Conservation (phyloP, 805 yeast species). For the Saccharomycopsis malanga region DNA sequence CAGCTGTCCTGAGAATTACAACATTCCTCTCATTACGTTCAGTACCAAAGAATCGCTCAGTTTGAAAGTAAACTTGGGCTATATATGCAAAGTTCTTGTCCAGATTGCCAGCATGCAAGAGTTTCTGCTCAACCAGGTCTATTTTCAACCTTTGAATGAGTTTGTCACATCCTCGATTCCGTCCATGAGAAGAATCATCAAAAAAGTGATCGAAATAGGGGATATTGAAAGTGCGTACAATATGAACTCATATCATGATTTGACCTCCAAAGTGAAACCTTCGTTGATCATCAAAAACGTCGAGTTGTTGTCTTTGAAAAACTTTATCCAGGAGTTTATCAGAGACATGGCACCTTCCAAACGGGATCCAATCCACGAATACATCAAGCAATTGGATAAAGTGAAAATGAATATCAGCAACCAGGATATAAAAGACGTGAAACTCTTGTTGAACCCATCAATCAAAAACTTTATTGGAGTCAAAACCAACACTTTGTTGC, state of each 20-base stretch:
- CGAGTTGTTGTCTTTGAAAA: conserved; percentile 40
- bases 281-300: conserved; percentile 36
- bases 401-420: background rate
- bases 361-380: conserved; percentile 38
- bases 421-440: conserved; percentile 27
- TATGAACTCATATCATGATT: conserved; percentile 62
- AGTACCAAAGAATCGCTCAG: conserved; percentile 25
- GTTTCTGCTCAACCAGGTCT: conserved; percentile 54
- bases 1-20: conserved; percentile 49
- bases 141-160: conserved; percentile 73
- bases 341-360: conserved; percentile 39
- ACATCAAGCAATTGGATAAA: conserved; percentile 4
- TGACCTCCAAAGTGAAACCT: conserved; percentile 42
- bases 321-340: conserved; percentile 35
- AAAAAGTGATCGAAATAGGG: conserved; percentile 44
- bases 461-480: conserved; percentile 46
- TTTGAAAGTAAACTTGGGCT: conserved; percentile 42
- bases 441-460: conserved; percentile 36
- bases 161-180: conserved; percentile 50
- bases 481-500: conserved; percentile 49
- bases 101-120: conserved; percentile 65
- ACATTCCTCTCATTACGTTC: conserved; percentile 32
- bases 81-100: conserved; percentile 49
- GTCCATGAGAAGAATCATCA: conserved; percentile 39
- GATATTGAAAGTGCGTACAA: conserved; percentile 55